Evolutionary conservation across 148 eudicot genomes (phyloP), one percentile per base, ranked within the genome.

Genomic region (Cornus florida): DNA sequence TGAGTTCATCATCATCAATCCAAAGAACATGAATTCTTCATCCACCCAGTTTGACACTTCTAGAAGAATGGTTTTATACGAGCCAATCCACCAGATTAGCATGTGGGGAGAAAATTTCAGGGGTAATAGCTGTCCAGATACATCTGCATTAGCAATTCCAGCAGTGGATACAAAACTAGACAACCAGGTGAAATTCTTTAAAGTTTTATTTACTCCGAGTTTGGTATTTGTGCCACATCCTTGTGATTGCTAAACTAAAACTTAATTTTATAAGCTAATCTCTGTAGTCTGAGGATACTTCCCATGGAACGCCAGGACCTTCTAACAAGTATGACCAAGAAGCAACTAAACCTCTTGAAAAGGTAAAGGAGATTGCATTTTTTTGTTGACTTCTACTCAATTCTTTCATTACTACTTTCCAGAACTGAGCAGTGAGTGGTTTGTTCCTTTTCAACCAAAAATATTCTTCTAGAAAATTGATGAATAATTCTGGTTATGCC

Each of bases 51-150:
- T 93, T 82, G 86, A 11, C 59, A 48, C 53, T 11, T 48, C 97
- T 13, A 90, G 89, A 84, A 89, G 90, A 80, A 94, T 97, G 98
- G 90, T 90, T 77, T 77, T 94, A 65, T 97, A 92, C 38, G 99
- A 97, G 77, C 89, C 98, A 70, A 87, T 97, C 80, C 91, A 90
- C 76, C 99, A 90, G 81, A 84, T 94, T 79, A 88, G 79, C 83
- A 86, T 94, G 79, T 94, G 99, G 99, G 88, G 86, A 17, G 97
- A 62, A 62, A 62, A 94, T 79, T 93, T 88, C 82, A 88, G 91
- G 85, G 92, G 85, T 79, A 90, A 85, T 69, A 84, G 80, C 56
- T 93, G 70, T 72, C 80, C 84, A 20, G 89, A 90, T 79, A 74
- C 92, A 24, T 82, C 95, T 56, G 78, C 91, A 19, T 80, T 95